A percentile compares a stretch with the other conserved stretches of the same genome.
phyloP scores from a whole-genome alignment of 2,329 filamentous ascomycete species.

The Exophiala aquamarina region DNA sequence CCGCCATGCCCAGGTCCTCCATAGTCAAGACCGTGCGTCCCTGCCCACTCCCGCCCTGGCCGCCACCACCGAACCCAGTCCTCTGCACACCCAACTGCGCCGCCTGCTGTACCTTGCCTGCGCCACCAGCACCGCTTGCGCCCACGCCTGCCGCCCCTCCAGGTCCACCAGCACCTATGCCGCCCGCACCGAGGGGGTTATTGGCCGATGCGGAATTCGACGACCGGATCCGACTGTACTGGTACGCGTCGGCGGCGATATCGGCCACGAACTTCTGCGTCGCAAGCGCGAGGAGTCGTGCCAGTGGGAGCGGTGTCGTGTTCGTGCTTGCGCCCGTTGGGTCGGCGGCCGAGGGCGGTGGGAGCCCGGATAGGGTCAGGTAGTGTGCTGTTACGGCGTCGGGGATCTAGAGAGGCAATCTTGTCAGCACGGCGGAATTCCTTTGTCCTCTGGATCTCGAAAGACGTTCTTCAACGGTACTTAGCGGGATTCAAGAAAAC shows the following conservation, averaged over 20 bases:
- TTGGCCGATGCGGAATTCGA: conserved; percentile 82
- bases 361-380: conserved; percentile 90
- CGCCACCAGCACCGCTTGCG: conserved; percentile 34
- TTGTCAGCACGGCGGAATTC: neutral
- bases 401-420: conserved; percentile 73
- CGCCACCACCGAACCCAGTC: conserved; percentile 81
- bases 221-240: conserved; percentile 94
- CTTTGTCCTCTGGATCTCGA: too few relatives aligned
- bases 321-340: conserved; percentile 72
- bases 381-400: conserved; percentile 98
- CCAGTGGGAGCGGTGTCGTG: conserved; percentile 73
- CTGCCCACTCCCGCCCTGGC: conserved; percentile 76
- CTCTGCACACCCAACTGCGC: conserved; percentile 70
- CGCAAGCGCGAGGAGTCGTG: conserved; percentile 91
- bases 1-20: conserved; percentile 98
- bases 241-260: conserved; percentile 94
- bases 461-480: too few relatives aligned
- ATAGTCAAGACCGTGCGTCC: conserved; percentile 94
- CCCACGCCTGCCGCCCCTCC: conserved; percentile 43
- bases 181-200: conserved; percentile 78
- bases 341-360: conserved; percentile 82
- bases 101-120: conserved; percentile 49
- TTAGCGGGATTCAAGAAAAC: too few relatives aligned
- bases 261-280: conserved; percentile 99
- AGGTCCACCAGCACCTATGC: conserved; percentile 30